Conservation (phyloP, 1,139 yeast genomes). For the Taphrina communis region DNA sequence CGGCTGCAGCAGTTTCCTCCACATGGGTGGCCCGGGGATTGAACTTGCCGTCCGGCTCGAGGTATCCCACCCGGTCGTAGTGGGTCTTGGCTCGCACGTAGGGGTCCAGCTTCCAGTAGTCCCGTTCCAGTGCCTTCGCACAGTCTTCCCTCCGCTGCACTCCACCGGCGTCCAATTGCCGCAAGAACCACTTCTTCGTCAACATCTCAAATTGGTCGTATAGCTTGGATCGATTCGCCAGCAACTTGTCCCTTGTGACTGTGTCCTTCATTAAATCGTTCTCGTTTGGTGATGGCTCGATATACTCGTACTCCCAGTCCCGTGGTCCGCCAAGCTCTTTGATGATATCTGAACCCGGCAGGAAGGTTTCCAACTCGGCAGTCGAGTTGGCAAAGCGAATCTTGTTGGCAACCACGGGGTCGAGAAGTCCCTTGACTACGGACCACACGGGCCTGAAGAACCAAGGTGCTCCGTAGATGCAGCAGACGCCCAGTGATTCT, state of each 20-base stretch:
- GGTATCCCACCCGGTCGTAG: slow-evolving; percentile 65
- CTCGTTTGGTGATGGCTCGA: slow-evolving; percentile 62
- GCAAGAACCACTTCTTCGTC: slow-evolving; percentile 68
- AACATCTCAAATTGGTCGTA: slow-evolving; percentile 60
- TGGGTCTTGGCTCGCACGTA: slow-evolving; percentile 71
- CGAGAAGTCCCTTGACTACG: slow-evolving; percentile 81
- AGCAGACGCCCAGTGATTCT: slow-evolving; percentile 74
- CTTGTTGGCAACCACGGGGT: slow-evolving; percentile 85
- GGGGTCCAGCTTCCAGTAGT: slow-evolving; percentile 71
- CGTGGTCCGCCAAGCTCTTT: slow-evolving; percentile 71
- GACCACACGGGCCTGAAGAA: slow-evolving; percentile 86
- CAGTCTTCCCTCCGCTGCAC: slow-evolving; percentile 58
- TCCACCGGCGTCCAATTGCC: slow-evolving; percentile 56
- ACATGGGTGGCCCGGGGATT: slow-evolving; percentile 36
- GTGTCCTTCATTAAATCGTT: slow-evolving; percentile 56
- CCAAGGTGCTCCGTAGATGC: slow-evolving; percentile 91
- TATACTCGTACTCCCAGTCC: slow-evolving; percentile 61
- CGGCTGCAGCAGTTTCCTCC: neutral
- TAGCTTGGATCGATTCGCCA: slow-evolving; percentile 59
- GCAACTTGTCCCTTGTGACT: slow-evolving; percentile 55
- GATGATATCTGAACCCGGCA: slow-evolving; percentile 63
- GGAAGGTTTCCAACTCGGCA: slow-evolving; percentile 64
- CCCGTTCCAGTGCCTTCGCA: slow-evolving; percentile 59
- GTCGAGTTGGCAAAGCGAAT: slow-evolving; percentile 70
- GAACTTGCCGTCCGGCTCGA: slow-evolving; percentile 38